Conservation (phyloP, 495 filamentous ascomycete species). For the Hypoxylon cercidicola region DNA sequence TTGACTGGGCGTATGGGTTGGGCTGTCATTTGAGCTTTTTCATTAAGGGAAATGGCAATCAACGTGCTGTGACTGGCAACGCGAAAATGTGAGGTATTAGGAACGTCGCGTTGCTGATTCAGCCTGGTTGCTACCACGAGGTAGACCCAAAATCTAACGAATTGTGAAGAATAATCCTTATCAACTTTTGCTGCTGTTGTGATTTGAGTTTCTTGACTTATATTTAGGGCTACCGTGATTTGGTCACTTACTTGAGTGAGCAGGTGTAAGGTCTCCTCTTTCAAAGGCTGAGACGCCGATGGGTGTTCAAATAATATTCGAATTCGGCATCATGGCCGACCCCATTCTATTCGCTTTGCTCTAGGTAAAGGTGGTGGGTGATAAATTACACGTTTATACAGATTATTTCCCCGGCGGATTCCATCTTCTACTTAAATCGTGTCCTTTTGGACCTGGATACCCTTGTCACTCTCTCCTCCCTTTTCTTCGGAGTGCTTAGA, state of each 20-base stretch:
- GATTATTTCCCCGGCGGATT: background rate
- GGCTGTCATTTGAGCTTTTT: slow-evolving; percentile 51
- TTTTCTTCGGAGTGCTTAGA: background rate
- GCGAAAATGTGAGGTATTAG: slow-evolving; percentile 29
- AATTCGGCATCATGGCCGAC: too few species aligned
- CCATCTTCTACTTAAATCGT: background rate
- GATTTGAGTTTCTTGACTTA: background rate
- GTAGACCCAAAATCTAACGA: slow-evolving; percentile 50
- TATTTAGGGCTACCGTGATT: too few species aligned
- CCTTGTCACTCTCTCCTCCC: background rate
- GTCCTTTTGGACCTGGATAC: background rate
- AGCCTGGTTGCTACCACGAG: slow-evolving; percentile 42
- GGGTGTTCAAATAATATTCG: too few species aligned
- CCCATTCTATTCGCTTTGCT: too few species aligned
- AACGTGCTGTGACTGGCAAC: slow-evolving; percentile 37
- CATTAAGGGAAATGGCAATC: slow-evolving; percentile 48
- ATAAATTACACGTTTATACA: too few species aligned
- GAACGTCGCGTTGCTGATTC: slow-evolving; percentile 43
- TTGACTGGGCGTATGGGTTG: slow-evolving; percentile 51
- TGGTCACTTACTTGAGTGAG: too few species aligned
- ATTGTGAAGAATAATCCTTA: slow-evolving; percentile 40
- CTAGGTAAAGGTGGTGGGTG: too few species aligned
- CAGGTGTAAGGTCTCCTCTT: too few species aligned
- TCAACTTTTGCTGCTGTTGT: background rate
- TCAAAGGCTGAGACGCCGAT: too few species aligned